Conservation (phyloP, 257 asterid species). For the Orobanche coerulescens region DNA sequence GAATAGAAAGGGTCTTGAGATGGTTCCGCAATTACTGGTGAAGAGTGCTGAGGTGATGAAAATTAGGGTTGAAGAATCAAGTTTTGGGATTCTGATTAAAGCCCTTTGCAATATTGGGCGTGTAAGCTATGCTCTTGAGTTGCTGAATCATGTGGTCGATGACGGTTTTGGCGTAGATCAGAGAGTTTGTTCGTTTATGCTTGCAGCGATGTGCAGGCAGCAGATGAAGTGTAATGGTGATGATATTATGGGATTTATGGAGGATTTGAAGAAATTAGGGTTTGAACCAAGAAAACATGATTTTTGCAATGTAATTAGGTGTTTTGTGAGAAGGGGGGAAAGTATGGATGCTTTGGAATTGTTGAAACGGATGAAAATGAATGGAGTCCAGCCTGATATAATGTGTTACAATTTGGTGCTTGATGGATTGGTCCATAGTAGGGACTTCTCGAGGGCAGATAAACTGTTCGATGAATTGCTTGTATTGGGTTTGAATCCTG, state of each 20-base stretch:
- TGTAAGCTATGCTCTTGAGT: constrained; percentile 33
- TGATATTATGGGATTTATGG: constrained; percentile 38
- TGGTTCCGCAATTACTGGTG: constrained; percentile 42
- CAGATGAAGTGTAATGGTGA: constrained; percentile 16
- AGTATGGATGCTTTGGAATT: constrained; percentile 36
- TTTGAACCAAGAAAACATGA: constrained; percentile 41
- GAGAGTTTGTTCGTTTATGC: constrained; percentile 41
- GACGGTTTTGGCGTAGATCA: constrained; percentile 46
- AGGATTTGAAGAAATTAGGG: constrained; percentile 37
- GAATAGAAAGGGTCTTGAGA: constrained; percentile 27
- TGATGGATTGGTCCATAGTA: constrained; percentile 34
- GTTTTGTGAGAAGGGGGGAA: constrained; percentile 32
- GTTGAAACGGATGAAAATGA: constrained; percentile 46
- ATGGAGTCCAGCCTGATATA: constrained; percentile 34
- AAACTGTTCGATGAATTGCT: constrained; percentile 80
- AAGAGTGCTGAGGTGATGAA: constrained; percentile 37
- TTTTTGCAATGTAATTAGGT: constrained; percentile 43
- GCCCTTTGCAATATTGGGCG: constrained; percentile 56
- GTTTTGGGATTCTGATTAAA: constrained; percentile 46
- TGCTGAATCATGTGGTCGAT: constrained; percentile 41
- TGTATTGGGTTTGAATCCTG: constrained; percentile 57
- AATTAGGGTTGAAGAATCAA: constrained; percentile 52
- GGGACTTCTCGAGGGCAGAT: constrained; percentile 39
- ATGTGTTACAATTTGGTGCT: constrained; percentile 53
- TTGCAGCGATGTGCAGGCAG: constrained; percentile 40